These are phyloP conservation scores for Blastobotrys malaysiensis DNA, from an alignment of 1,139 yeast species.

Conservation along the genomic window DNA sequence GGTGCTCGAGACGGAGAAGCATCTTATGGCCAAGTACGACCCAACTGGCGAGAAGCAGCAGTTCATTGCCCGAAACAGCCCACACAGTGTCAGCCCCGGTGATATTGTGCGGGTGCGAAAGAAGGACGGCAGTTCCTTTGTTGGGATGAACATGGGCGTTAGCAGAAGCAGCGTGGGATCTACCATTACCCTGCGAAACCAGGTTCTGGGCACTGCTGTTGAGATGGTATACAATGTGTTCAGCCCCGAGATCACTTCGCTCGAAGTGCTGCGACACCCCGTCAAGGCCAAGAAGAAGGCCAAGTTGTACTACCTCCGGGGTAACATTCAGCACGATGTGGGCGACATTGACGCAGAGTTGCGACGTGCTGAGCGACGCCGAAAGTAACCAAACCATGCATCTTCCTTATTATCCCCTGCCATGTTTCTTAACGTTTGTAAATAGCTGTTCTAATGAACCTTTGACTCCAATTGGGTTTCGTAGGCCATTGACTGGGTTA, in stretches of 20 bases:
- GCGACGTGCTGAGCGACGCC: slow-evolving; percentile 24
- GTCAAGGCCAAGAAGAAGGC: slow-evolving; percentile 63
- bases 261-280: slow-evolving; percentile 73
- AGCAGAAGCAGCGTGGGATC: slow-evolving; percentile 68
- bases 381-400: slow-evolving; percentile 12
- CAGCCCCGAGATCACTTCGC: slow-evolving; percentile 67
- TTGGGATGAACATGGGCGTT: slow-evolving; percentile 73
- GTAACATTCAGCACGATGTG: slow-evolving; percentile 68
- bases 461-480: too few relatives aligned
- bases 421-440: background rate
- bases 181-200: slow-evolving; percentile 71
- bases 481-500: too few relatives aligned
- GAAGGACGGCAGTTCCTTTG: slow-evolving; percentile 59
- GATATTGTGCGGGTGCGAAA: slow-evolving; percentile 76
- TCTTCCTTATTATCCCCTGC: background rate
- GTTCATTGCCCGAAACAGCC: slow-evolving; percentile 47
- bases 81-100: slow-evolving; percentile 63
- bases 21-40: slow-evolving; percentile 56
- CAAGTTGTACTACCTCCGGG: slow-evolving; percentile 85
- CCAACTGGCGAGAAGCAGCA: slow-evolving; percentile 67
- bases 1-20: slow-evolving; percentile 44
- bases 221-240: slow-evolving; percentile 74
- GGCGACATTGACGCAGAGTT: slow-evolving; percentile 56
- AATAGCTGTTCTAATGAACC: too few relatives aligned
- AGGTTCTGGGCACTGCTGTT: slow-evolving; percentile 70